phyloP scores from a whole-genome alignment of 345 rosid genomes.

The Boechera divaricarpa region DNA sequence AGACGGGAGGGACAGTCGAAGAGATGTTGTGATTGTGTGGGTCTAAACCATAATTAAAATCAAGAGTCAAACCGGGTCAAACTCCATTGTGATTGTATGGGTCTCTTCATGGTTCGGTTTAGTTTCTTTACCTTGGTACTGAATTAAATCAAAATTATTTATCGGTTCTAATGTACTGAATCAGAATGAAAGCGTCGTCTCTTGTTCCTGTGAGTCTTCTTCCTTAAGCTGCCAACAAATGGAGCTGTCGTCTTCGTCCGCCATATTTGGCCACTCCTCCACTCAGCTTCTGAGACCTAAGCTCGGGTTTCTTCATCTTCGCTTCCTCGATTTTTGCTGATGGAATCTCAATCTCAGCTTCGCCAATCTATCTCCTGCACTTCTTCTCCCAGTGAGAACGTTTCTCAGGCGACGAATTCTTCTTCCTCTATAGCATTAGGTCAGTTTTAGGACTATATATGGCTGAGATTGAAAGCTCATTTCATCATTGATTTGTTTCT shows the following conservation, averaged over 20 bases:
- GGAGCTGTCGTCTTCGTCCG: conserved; percentile 34
- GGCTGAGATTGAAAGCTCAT: conserved; percentile 12
- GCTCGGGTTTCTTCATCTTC: conserved; percentile 27
- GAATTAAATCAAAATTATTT: not conserved
- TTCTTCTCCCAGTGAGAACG: conserved; percentile 21
- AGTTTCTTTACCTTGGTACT: not conserved
- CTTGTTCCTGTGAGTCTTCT: conserved; percentile 5
- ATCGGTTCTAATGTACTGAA: not conserved
- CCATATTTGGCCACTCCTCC: conserved; percentile 36
- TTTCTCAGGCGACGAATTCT: conserved; percentile 1
- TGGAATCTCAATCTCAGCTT: conserved; percentile 38
- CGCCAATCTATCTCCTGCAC: conserved; percentile 33
- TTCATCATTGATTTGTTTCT: not conserved
- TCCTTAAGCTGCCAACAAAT: conserved; percentile 32
- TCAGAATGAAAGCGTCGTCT: not conserved
- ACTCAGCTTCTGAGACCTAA: conserved; percentile 32
- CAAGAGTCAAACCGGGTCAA: no score
- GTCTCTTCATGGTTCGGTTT: no score
- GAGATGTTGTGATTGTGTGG: no score
- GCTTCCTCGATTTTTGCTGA: conserved; percentile 23
- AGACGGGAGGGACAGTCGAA: no score
- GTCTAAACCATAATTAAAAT: no score
- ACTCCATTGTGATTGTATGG: no score
- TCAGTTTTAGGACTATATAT: not conserved
- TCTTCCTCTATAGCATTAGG: conserved; percentile 20